Evolutionary conservation across 2,329 filamentous ascomycete species (phyloP), one percentile per base, ranked within the genome.

Genomic region (Aspergillus fischeri): DNA sequence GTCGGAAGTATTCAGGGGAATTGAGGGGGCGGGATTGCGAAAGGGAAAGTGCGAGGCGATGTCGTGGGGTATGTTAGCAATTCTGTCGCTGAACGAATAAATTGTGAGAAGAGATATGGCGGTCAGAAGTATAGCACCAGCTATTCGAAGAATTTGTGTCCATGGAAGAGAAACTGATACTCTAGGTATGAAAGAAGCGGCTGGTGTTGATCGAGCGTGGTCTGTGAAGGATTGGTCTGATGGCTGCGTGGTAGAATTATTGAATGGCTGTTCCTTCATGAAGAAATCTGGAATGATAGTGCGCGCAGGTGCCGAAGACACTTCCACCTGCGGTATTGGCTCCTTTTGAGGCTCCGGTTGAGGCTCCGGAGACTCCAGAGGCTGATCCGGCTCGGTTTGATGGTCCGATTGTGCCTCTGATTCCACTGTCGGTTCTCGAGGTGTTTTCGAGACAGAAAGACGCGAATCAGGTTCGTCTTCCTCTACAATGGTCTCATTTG

Each of bases 401-500:
- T 42, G 57, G n/a, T 54, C 42, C 7, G 55, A 52, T 28, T 52
- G 55, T 27, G 38, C 24, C 24, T 54, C 47, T 28, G 21, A 25
- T 17, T 21, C 35, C n/a, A 41, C 32, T 10, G 51, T 29, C 8
- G 52, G 48, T 27, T 57, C 49, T 4, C 45, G 54, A 14, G 54
- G 47, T 2, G 55, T 49, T 32, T 56, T 54, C n/a, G 53, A 52
- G 1, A 56, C 27, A 6, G 55, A 54, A n/a, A 52, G 49, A 25
- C 58, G 52, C 8, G 60, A 60, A n/a, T 51, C 47, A 3, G 62
- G 58, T 42, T 66, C 68, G 10, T 68, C 67, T 4, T 71, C 68
- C 53, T 74, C 68, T n/a, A 67, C 52, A 42, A 69, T 71, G 14
- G 64, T 63, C 21, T 69, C 63, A 11, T 66, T 62, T 32, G 61